A percentile compares a stretch with the other conserved stretches of the same genome.
Evolutionary conservation across 1,139 yeast genomes (phyloP).

Genomic region (Tardiomyces digboiensis): DNA sequence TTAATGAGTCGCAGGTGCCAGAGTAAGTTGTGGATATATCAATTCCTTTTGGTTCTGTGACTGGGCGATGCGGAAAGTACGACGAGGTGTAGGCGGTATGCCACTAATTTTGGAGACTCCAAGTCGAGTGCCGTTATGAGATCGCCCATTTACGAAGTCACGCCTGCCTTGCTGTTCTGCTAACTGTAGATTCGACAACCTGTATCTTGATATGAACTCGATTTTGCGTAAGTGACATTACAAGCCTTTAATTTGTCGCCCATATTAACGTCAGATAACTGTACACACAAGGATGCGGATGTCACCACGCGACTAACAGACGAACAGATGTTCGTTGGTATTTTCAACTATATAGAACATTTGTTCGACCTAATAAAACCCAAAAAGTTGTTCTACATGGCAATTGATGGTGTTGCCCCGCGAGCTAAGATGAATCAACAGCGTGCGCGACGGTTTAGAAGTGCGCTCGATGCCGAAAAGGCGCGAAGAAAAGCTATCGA

Average conservation of each 20-base stretch:
- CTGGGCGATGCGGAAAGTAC: too few species aligned
- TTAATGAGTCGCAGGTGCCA: conserved; percentile 79
- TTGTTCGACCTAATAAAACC: conserved; percentile 84
- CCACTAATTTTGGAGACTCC: too few species aligned
- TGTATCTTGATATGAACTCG: conserved; percentile 96
- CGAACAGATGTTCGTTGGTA: conserved; percentile 88
- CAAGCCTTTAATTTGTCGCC: conserved; percentile 8
- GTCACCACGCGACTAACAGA: conserved; percentile 47
- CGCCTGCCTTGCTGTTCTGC: too few species aligned
- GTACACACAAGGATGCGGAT: conserved; percentile 61
- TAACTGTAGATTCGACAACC: conserved; percentile 56
- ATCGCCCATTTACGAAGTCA: too few species aligned
- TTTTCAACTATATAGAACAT: conserved; percentile 91
- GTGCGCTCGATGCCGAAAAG: conserved; percentile 88
- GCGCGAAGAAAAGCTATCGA: conserved; percentile 54
- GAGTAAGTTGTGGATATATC: conserved; percentile 35
- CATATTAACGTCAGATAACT: conserved; percentile 37
- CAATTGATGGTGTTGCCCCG: conserved; percentile 99
- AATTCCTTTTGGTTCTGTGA: too few species aligned
- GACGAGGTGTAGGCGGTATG: too few species aligned
- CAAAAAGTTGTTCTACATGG: conserved; percentile 83
- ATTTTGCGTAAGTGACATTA: conserved; percentile 43
- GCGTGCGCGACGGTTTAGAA: conserved; percentile 86
- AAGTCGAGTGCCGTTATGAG: too few species aligned
- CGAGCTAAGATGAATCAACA: conserved; percentile 99